Evolutionary conservation across 768 basidiomycete species (phyloP).

Genomic region (Boletus vinaceobasis): DNA sequence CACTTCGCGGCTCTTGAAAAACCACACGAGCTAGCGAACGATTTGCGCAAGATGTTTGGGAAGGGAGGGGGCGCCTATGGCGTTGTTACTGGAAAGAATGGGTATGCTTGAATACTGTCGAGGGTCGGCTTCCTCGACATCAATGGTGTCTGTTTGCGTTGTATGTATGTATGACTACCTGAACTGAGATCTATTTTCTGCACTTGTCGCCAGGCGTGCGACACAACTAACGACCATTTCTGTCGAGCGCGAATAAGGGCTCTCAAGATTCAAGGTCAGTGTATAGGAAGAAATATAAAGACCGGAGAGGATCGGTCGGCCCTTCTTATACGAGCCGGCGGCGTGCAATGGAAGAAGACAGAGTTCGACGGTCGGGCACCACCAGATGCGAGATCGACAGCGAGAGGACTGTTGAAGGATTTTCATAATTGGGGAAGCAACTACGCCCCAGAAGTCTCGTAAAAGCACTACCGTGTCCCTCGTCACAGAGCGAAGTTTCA

Average conservation of each 20-base stretch:
- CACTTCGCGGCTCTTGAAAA: slow-evolving; percentile 58
- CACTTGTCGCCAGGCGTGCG: too few relatives aligned
- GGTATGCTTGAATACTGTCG: slow-evolving; percentile 30
- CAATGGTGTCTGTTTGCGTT: too few relatives aligned
- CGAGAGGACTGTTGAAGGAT: background rate
- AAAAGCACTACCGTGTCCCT: background rate
- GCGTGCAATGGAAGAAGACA: background rate
- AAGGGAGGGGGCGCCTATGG: slow-evolving; percentile 48
- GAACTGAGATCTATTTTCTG: too few relatives aligned
- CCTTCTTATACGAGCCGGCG: background rate
- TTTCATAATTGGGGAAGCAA: background rate
- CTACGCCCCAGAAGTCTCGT: background rate
- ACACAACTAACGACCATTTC: too few relatives aligned
- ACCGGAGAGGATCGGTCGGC: background rate
- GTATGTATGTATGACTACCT: too few relatives aligned
- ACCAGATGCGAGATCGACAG: background rate
- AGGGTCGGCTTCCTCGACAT: too few relatives aligned
- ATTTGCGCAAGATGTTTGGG: slow-evolving; percentile 57
- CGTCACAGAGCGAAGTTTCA: background rate
- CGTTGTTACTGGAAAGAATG: slow-evolving; percentile 43
- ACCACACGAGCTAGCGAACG: slow-evolving; percentile 46
- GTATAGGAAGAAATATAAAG: background rate
- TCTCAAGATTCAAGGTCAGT: background rate
- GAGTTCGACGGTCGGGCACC: background rate
- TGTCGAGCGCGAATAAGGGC: background rate